These are phyloP conservation scores for Claviceps sp. DNA, from an alignment of 2,329 filamentous ascomycete genomes.

Conservation along the genomic window DNA sequence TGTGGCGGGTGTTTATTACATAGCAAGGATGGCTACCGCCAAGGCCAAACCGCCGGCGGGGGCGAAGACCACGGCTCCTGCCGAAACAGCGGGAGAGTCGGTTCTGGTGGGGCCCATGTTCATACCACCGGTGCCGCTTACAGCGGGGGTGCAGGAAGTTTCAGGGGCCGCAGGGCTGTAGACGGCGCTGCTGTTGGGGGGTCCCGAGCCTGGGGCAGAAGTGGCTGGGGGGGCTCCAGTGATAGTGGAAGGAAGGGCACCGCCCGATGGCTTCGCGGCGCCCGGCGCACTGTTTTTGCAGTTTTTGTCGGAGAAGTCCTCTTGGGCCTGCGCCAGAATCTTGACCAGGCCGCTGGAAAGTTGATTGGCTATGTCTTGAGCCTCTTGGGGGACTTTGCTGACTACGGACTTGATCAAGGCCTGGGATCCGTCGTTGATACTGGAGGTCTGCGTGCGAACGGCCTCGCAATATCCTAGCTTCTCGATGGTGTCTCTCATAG, in stretches of 20 bases:
- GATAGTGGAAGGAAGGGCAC: neutral
- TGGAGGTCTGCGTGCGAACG: constrained; percentile 11
- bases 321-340: constrained; percentile 10
- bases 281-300: constrained; percentile 11
- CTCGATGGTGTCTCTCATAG: constrained; percentile 13
- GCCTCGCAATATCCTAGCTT: constrained; percentile 15
- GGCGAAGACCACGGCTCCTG: neutral
- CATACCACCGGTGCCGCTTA: constrained; percentile 1
- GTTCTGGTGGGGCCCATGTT: neutral
- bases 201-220: neutral
- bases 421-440: constrained; percentile 12
- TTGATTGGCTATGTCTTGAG: constrained; percentile 15
- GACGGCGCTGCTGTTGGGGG: neutral
- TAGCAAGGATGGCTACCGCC: neutral
- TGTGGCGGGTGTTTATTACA: neutral
- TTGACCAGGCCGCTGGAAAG: constrained; percentile 12
- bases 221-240: neutral
- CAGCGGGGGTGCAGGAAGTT: neutral
- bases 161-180: neutral
- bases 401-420: constrained; percentile 17
- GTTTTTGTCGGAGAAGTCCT: constrained; percentile 14
- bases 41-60: constrained; percentile 1
- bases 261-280: neutral
- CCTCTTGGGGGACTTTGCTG: constrained; percentile 14
- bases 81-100: neutral